Percentiles rank a stretch among this genome's conserved stretches.
Evolutionary conservation across 108 stramenopile species (phyloP).

Genomic region (Cyclostephanos invisitatus): DNA sequence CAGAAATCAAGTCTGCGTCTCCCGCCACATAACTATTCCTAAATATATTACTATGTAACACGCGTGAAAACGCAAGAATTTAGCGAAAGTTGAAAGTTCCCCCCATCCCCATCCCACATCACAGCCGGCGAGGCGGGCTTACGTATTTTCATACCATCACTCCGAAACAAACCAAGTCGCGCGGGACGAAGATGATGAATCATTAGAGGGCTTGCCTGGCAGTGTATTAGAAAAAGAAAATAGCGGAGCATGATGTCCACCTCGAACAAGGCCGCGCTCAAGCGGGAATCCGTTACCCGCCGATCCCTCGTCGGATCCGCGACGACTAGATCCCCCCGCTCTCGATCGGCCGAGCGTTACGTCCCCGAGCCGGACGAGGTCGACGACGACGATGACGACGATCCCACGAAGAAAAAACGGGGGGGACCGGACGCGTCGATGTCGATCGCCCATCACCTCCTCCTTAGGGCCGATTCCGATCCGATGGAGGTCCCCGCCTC

Average conservation of each 20-base stretch:
- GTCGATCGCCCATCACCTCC: neutral
- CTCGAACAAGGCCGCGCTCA: conserved; percentile 1
- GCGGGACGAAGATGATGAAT: too few species aligned
- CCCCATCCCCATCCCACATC: too few species aligned
- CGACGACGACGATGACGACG: neutral
- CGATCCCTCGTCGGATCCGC: conserved; percentile 5
- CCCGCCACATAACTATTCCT: too few species aligned
- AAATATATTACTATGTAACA: too few species aligned
- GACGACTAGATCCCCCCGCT: neutral
- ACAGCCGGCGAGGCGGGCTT: too few species aligned
- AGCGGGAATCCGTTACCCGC: conserved; percentile 20
- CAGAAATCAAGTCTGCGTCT: too few species aligned
- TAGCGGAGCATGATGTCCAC: neutral
- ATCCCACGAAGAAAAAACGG: neutral
- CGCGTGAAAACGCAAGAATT: too few species aligned
- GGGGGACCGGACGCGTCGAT: neutral
- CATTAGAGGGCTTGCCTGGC: too few species aligned
- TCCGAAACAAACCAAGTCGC: too few species aligned
- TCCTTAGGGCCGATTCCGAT: conserved; percentile 24
- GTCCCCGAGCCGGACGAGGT: conserved; percentile 19
- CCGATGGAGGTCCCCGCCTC: conserved; percentile 7
- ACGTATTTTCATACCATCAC: too few species aligned
- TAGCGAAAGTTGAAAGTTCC: too few species aligned
- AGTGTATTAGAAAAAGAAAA: neutral
- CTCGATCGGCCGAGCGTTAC: conserved; percentile 23